These are phyloP conservation scores for Canavalia ensiformis DNA, from an alignment of 306 rosid species.

Conservation along the genomic window DNA sequence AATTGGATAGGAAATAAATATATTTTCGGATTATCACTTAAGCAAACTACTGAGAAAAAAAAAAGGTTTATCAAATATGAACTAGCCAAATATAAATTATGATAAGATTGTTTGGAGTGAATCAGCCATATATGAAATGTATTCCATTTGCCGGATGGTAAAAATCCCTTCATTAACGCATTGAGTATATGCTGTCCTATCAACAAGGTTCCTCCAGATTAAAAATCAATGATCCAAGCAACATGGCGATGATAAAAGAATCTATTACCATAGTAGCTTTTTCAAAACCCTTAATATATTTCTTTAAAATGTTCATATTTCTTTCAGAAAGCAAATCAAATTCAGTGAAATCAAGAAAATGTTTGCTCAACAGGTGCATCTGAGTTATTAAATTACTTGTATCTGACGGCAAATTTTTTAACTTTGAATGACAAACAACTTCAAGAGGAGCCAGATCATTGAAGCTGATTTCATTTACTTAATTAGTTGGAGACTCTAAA, in stretches of 20 bases:
- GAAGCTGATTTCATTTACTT: conserved; percentile 8
- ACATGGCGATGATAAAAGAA: not conserved
- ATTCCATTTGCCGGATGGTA: no score
- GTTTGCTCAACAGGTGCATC: conserved; percentile 4
- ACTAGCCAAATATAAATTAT: no score
- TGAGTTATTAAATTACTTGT: conserved; percentile 8
- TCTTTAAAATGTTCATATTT: conserved; percentile 16
- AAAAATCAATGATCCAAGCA: no score
- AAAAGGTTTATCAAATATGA: no score
- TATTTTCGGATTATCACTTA: not conserved
- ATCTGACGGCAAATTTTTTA: not conserved
- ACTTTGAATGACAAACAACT: conserved; percentile 19
- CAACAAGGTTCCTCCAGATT: no score
- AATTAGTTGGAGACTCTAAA: conserved; percentile 10
- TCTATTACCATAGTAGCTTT: not conserved
- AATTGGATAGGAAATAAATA: not conserved
- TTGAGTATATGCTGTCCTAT: no score
- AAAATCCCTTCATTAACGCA: no score
- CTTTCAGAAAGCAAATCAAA: not conserved
- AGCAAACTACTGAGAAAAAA: no score
- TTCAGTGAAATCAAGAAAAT: conserved; percentile 9
- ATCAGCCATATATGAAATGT: no score
- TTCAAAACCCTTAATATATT: not conserved
- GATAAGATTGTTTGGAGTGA: no score
- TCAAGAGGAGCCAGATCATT: not conserved